Base-by-base conservation (phyloP, 1,284 basidiomycete species). In the Ceratobasidium sp. region DNA sequence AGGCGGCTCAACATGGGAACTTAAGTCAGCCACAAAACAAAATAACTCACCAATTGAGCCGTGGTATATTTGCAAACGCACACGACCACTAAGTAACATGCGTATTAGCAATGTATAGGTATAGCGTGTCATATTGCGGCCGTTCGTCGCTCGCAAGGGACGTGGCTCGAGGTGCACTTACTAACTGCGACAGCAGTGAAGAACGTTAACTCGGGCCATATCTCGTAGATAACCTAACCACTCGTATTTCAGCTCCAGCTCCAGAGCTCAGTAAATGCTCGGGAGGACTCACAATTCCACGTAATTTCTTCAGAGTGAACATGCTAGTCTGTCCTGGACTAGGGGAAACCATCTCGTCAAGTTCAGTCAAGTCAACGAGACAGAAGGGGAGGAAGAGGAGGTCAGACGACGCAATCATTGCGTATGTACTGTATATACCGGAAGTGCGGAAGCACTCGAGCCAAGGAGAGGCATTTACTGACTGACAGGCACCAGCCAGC, bases 21-120 rank as follows among this genome's bases (percentile, higher is more conserved):
- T 41, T 11, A 11, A 41, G 11, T 11, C 11, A 80, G 77, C 82
- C 86, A 41, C 36, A 41, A 41, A 4, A 41, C 11, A 41, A 4
- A 11, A 41, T 41, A 41, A 41, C 36, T 41, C 11, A 41, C 36
- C 11, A 41, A 11, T 4, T 62, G 41, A 15, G 57, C 41, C 2
- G 29, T 11, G 1, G 69, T 62, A 44, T 47, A 62, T 48, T 73
- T 41, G 29, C 6, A 41, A 2, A 73, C 69, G 27, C 69, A 73
- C 27, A 11, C 3, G 1, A 73, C 69, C 69, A 73, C 69, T 73
- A 33, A 44, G 11, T 11, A 41, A 41, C 36, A 41, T 41, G 11
- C 11, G n/a, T n/a, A 11, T 41, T 41, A 41, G 36, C 11, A 41
- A 5, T n/a, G n/a, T n/a, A n/a, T n/a, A n/a, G 48, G 57, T 62